Conservation (phyloP, 106 monocot genomes). For the Posidonia australis region DNA sequence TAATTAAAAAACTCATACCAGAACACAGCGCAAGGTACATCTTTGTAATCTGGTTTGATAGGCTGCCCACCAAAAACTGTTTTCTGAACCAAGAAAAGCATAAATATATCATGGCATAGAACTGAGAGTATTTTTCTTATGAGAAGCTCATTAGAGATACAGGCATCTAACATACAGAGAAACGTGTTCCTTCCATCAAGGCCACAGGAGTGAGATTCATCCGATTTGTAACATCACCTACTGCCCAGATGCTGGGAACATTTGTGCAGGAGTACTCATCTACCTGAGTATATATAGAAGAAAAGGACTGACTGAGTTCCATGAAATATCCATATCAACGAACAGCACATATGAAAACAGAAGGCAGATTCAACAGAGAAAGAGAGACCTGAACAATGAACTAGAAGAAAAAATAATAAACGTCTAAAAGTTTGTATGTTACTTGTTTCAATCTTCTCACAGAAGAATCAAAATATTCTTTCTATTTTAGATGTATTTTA, state of each 20-base stretch:
- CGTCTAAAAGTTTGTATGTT: neutral
- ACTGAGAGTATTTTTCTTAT: neutral
- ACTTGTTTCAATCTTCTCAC: neutral
- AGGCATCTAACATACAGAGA: conserved; percentile 53
- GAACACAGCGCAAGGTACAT: conserved; percentile 88
- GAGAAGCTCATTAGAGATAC: neutral
- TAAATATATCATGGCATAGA: conserved; percentile 5
- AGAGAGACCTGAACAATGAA: neutral
- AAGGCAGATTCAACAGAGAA: neutral
- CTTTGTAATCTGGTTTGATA: conserved; percentile 69
- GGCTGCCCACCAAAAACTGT: conserved; percentile 98
- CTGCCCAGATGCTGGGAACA: conserved; percentile 95
- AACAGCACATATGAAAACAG: neutral
- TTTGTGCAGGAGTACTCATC: conserved; percentile 87
- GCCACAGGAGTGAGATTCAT: conserved; percentile 99
- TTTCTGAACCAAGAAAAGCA: conserved; percentile 54
- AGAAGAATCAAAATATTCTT: neutral
- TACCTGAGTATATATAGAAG: conserved; percentile 50
- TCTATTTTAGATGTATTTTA: neutral
- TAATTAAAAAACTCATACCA: conserved; percentile 29
- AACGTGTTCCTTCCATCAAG: conserved; percentile 93
- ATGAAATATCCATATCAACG: neutral
- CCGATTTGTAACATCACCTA: conserved; percentile 98
- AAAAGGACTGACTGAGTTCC: neutral
- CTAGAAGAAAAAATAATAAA: neutral